Conservation (phyloP, 441 rosid species). For the Dalechampia spathulata region DNA sequence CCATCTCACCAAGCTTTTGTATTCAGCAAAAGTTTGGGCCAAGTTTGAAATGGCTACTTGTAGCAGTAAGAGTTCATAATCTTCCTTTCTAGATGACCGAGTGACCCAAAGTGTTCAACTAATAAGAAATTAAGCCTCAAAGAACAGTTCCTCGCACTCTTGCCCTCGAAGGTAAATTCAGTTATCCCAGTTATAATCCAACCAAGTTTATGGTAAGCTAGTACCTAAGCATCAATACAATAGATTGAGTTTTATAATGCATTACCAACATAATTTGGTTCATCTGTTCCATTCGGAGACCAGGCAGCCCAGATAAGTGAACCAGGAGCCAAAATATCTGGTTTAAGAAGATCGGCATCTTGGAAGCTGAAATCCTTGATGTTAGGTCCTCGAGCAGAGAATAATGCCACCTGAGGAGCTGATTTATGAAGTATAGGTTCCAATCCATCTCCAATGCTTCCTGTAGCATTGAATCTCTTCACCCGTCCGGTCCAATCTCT, state of each 20-base stretch:
- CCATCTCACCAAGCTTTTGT: too few species aligned
- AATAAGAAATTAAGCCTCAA: too few species aligned
- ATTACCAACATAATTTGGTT: constrained; percentile 77
- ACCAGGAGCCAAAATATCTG: constrained; percentile 97
- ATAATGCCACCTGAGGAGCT: constrained; percentile 94
- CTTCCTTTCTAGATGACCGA: neutral
- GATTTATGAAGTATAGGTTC: constrained; percentile 92
- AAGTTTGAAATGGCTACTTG: neutral
- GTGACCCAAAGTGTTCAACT: neutral
- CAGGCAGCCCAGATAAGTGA: constrained; percentile 98
- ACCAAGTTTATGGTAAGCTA: constrained; percentile 1
- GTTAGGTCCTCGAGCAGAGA: constrained; percentile 97
- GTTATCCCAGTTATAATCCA: constrained; percentile 1
- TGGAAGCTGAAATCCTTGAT: constrained; percentile 84
- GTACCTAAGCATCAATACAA: neutral
- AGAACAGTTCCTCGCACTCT: too few species aligned
- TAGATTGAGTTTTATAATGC: constrained; percentile 1
- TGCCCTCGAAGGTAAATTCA: neutral
- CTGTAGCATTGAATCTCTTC: constrained; percentile 70
- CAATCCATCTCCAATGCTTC: constrained; percentile 92
- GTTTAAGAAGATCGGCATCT: constrained; percentile 99
- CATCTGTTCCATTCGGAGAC: constrained; percentile 97
- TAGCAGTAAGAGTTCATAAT: neutral
- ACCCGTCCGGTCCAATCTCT: constrained; percentile 98
- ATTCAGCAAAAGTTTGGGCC: neutral